Evolutionary conservation across 441 rosid species (phyloP), one percentile per base, ranked within the genome.

Genomic region (Aquilaria agallochum): DNA sequence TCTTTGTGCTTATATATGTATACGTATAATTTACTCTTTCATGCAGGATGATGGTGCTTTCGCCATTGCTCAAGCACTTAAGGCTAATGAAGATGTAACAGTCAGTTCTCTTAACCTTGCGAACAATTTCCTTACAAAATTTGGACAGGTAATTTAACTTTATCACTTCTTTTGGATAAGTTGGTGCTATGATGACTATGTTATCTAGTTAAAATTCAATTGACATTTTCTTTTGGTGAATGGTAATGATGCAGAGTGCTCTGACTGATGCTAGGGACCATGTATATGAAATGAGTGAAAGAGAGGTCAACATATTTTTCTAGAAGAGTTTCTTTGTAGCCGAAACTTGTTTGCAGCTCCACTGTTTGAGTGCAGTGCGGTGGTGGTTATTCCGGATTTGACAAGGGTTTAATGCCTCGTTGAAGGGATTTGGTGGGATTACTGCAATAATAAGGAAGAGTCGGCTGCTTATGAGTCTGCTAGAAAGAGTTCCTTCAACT

Each of bases 21-120:
- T 31, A 48, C 60, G 15, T 61, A 61, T 68, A 51, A 5, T 67
- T 40, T 8, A 53, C 51, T 48, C 40, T 58, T 62, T 11, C 34
- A 54, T 66, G 50, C 73, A 93, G 98, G 97, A 93, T 66, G 96
- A 93, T 66, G 98, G 97, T 34, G 98, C 95, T 65, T 93, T 93
- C 31, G 84, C 98, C 15, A 88, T 93, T 63, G 97, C 96, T 60
- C 97, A 87, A 80, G 97, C 97, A 12, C 81, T 93, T 65, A 93
- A 93, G 81, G 84, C 92, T 14, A 93, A 90, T 64, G 95, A 87
- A 80, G 96, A 90, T 74, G 93, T 90, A 11, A 83, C 86, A 7
- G 84, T 93, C 48, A 72, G 86, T 54, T 88, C 96, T 10, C 67
- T 93, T 60, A 88, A 90, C 75, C 95, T 93, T 1, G 85, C 90